phyloP scores from a whole-genome alignment of 148 eudicot genomes.

The Nyssa sinensis region DNA sequence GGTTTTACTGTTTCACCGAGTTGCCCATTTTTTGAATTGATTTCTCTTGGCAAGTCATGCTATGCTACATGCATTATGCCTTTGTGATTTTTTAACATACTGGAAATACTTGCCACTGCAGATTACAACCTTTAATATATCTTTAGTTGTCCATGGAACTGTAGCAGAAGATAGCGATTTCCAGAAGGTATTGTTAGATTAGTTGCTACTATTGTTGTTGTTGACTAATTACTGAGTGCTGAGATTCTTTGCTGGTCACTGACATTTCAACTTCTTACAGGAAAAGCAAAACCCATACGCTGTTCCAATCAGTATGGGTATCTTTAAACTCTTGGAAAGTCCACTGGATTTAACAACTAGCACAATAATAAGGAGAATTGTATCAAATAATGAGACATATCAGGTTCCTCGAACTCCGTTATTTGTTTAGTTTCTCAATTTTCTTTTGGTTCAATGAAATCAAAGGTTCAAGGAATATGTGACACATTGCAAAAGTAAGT shows the following conservation, averaged over 20 bases:
- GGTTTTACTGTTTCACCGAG: not conserved
- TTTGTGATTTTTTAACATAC: not conserved
- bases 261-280: conserved; percentile 38
- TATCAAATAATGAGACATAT: conserved; percentile 92
- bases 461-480: not conserved
- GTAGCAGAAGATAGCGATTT: conserved; percentile 86
- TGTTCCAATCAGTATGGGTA: conserved; percentile 71
- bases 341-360: conserved; percentile 89
- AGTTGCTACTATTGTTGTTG: not conserved
- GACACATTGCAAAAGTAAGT: no score
- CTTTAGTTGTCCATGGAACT: conserved; percentile 85
- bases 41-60: not conserved
- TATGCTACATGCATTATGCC: not conserved
- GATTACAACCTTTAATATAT: conserved; percentile 92
- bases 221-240: conserved; percentile 2
- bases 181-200: conserved; percentile 44
- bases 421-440: not conserved
- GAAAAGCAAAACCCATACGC: conserved; percentile 74
- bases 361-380: conserved; percentile 89
- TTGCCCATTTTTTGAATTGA: conserved; percentile 3
- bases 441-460: not conserved
- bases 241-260: conserved; percentile 14
- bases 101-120: conserved; percentile 35
- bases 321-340: conserved; percentile 76
- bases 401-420: conserved; percentile 46